Evolutionary conservation across 2,329 filamentous ascomycete genomes (phyloP), one percentile per base, ranked within the genome.

Genomic region (Colletotrichum godetiae): DNA sequence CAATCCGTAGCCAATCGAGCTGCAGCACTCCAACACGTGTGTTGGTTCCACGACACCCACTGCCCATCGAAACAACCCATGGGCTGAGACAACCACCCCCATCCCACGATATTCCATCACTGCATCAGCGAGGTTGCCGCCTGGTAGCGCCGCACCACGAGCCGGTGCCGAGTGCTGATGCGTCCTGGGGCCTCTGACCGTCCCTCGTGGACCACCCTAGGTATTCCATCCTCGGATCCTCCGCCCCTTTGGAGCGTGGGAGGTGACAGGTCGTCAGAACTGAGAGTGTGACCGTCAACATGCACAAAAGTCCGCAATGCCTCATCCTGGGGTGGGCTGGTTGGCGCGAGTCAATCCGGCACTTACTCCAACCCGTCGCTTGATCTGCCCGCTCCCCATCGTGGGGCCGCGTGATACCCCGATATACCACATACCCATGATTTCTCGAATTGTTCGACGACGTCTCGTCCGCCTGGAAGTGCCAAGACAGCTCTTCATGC

Each of bases 311-410:
- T 63, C 66, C 53, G 31, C 42, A 59, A 49, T 55, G 33, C 55
- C 60, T 60, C 70, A 65, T 73, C 29, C 59, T 52, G 60, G 70
- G 70, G 49, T 70, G 27, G 27, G 67, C 60, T 60, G 42, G 67
- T 60, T 57, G 67, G 70, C 70, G 42, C 59, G 70, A 72, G 70
- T 72, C 70, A 72, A 71, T 55, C 56, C 66, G 66, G 53, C 59
- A 69, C 66, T 69, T 56, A 27, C 46, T 35, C 59, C 42, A 55
- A n/a, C n/a, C 66, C 59, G 53, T 64, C 60, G 70, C 59, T 72
- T 62, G 58, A 68, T 53, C 65, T 72, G 53, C 24, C 69, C 42
- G 60, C 59, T 42, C 66, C 42, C n/a, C 66, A 59, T 49, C 24
- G 46, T 31, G 46, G 42, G 42, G 60, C 62, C 66, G 55, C 70